Conservation (phyloP, 208 protist species). For the Sergeia podlipaevii region DNA sequence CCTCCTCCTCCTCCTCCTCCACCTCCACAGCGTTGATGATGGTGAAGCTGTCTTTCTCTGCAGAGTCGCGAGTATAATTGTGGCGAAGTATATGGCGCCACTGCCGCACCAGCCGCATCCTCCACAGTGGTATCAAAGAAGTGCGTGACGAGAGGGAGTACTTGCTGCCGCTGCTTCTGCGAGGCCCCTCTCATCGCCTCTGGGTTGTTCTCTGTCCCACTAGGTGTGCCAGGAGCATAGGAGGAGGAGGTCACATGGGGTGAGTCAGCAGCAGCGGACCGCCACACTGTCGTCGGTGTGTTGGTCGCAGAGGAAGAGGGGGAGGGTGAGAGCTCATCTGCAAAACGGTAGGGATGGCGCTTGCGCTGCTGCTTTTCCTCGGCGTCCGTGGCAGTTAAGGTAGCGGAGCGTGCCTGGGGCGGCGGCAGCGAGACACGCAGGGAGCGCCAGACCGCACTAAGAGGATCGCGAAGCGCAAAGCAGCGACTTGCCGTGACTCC, state of each 20-base stretch:
- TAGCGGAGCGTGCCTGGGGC: neutral
- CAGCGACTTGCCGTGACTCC: conserved; percentile 26
- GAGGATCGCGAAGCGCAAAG: conserved; percentile 48
- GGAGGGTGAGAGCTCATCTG: neutral
- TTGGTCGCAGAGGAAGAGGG: neutral
- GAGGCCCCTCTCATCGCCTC: too few species aligned
- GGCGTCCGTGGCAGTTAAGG: neutral
- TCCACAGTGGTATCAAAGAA: conserved; percentile 53
- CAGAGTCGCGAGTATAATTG: conserved; percentile 33
- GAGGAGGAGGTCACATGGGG: neutral
- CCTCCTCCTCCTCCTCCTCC: neutral
- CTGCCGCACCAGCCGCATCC: conserved; percentile 16
- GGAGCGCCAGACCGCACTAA: conserved; percentile 40
- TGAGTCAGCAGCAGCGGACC: too few species aligned
- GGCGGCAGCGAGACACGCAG: conserved; percentile 29
- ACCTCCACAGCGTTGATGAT: conserved; percentile 4
- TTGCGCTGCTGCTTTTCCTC: neutral
- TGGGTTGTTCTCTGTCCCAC: too few species aligned
- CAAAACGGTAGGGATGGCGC: too few species aligned
- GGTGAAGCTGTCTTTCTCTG: neutral
- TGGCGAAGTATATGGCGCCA: conserved; percentile 69
- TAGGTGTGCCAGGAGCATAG: neutral
- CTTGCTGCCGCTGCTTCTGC: neutral
- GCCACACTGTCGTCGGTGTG: too few species aligned
- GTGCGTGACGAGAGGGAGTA: conserved; percentile 7